Evolutionary conservation across 1,284 basidiomycete genomes (phyloP).

Genomic region (Gomphus sp.): DNA sequence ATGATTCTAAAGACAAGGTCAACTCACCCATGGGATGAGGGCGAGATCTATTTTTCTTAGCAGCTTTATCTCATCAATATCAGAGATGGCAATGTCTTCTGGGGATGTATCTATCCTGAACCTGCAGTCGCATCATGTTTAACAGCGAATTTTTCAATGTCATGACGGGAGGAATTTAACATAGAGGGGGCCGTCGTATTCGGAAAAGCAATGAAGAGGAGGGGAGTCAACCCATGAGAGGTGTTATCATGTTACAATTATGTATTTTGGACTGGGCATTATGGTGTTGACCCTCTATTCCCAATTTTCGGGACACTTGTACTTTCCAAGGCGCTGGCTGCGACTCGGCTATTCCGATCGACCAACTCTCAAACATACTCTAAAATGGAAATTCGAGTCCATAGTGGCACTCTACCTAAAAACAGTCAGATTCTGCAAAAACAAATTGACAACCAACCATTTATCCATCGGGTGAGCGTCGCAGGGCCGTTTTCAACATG

Average conservation of each 20-base stretch:
- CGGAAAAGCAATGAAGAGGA: background rate
- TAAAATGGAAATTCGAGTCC: background rate
- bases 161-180: slow-evolving; percentile 7
- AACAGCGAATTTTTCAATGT: slow-evolving; percentile 11
- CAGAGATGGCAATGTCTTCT: slow-evolving; percentile 44
- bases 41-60: slow-evolving; percentile 56
- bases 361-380: background rate
- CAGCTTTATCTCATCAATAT: slow-evolving; percentile 52
- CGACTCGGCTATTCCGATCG: background rate
- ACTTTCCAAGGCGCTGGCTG: background rate
- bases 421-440: background rate
- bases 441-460: background rate
- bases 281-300: background rate
- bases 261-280: background rate
- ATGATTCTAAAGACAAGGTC: background rate
- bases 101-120: slow-evolving; percentile 15
- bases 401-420: background rate
- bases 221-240: background rate
- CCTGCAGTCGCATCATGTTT: background rate
- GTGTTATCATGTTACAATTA: background rate
- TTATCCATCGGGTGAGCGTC: background rate
- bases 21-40: slow-evolving; percentile 51
- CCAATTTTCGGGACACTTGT: background rate
- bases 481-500: background rate
- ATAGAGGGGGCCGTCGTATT: background rate